Percentiles rank a stretch among this genome's conserved stretches.
Evolutionary conservation across 495 filamentous ascomycete genomes (phyloP).

Genomic region (Ascodesmis nigricans): DNA sequence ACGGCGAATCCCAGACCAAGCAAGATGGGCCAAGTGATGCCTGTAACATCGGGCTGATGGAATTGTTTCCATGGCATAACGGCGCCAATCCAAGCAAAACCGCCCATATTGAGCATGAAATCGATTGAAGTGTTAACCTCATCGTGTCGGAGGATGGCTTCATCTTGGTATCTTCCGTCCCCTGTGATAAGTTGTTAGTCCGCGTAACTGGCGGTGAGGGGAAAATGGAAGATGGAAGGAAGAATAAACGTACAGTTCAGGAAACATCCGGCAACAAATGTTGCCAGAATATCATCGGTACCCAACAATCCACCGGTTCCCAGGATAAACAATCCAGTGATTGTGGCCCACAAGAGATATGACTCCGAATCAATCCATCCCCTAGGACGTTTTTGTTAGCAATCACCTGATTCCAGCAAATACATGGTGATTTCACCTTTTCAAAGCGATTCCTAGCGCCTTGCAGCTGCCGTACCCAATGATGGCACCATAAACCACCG

Average conservation of each 20-base stretch:
- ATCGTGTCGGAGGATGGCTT: background rate
- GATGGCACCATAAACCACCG: constrained; percentile 48
- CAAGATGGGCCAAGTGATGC: constrained; percentile 57
- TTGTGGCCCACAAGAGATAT: constrained; percentile 61
- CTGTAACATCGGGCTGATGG: constrained; percentile 28
- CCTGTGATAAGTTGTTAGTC: too few species aligned
- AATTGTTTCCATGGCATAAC: constrained; percentile 52
- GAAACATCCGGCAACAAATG: constrained; percentile 55
- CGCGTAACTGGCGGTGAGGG: too few species aligned
- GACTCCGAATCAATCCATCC: constrained; percentile 75
- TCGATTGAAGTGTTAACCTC: constrained; percentile 59
- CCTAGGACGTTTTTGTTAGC: too few species aligned
- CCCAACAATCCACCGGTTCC: constrained; percentile 78
- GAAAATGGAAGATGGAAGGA: too few species aligned
- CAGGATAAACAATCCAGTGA: constrained; percentile 38
- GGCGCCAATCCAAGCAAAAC: constrained; percentile 84
- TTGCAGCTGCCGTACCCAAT: too few species aligned
- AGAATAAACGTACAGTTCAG: too few species aligned
- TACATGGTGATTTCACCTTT: too few species aligned
- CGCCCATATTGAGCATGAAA: constrained; percentile 47
- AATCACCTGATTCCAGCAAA: too few species aligned
- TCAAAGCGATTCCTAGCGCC: too few species aligned
- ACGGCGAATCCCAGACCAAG: constrained; percentile 59
- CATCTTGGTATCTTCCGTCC: background rate
- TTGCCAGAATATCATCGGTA: constrained; percentile 80